Conservation (phyloP, 169 alveolate species). For the Eimeria sp. region DNA sequence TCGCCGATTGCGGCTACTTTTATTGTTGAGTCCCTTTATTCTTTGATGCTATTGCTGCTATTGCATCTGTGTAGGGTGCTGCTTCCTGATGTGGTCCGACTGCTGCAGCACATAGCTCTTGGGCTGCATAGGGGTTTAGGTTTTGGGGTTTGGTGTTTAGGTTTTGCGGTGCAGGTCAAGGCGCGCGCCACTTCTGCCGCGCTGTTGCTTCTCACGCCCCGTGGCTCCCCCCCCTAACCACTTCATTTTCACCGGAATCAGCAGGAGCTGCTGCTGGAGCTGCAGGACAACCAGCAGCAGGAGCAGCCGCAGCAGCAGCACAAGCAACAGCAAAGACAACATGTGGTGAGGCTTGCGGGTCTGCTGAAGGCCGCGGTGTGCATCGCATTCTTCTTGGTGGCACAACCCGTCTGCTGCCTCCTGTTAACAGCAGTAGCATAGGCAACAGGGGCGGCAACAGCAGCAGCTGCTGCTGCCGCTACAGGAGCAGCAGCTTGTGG, state of each 20-base stretch:
- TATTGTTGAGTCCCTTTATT: not conserved
- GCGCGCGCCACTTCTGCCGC: conserved; percentile 60
- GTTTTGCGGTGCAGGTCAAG: conserved; percentile 34
- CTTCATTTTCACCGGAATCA: not conserved
- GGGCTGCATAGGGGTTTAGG: not conserved
- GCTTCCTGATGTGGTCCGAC: not conserved
- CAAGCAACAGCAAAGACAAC: not conserved
- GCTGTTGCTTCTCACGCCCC: conserved; percentile 54
- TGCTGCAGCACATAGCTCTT: not conserved
- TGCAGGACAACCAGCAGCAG: conserved; percentile 13
- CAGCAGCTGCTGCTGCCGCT: conserved; percentile 31
- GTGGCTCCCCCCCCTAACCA: not conserved
- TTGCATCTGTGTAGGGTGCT: not conserved
- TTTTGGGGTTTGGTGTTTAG: not conserved
- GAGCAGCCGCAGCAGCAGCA: conserved; percentile 64
- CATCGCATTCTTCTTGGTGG: not conserved
- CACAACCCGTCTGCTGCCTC: conserved; percentile 23
- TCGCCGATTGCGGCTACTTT: not conserved
- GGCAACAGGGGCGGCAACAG: conserved; percentile 35
- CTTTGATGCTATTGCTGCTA: not conserved
- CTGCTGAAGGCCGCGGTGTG: conserved; percentile 57
- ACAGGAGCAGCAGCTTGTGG: conserved; percentile 31
- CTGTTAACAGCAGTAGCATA: conserved; percentile 51
- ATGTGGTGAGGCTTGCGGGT: not conserved
- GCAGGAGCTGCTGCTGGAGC: conserved; percentile 35